Base-by-base conservation (phyloP, 176 grass and related monocot genomes). In the Juncus inflexus region DNA sequence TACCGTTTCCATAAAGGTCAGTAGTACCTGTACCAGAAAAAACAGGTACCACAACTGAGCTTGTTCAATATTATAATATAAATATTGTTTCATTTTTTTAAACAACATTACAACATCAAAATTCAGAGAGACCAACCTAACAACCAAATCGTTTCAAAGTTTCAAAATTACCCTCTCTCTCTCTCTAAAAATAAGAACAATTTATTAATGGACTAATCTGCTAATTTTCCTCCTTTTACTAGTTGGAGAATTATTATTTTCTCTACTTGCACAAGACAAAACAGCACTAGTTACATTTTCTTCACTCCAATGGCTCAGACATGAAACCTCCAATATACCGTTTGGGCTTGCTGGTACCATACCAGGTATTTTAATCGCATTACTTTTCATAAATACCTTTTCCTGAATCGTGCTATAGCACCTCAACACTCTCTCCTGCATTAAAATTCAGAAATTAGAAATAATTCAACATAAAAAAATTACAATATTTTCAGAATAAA, bases 151-250 rank as follows among this genome's bases (percentile, higher is more conserved):
- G 59, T 63, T 74, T 74, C 13, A 50, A 55, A 62, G 63, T 47
- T 74, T 51, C 56, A 62, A 74, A 63, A 49, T 43, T 62, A 63
- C 38, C 59, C 71, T 28, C 19, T 0, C 19, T 28, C 57, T 64
- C 71, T 74, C 58, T 47, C 62, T 41, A 50, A 50, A 40, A 52
- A 63, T 13, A 42, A 60, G 12, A 60, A 50, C 12, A 63, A 62
- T 53, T 61, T 36, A 74, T 64, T 74, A 45, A 61, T 52, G 60
- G 40, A 59, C 54, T 41, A 72, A 79, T 77, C 83, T 90, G 70
- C 68, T 80, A 76, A 87, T 73, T 62, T 77, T 96, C 82, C 91
- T 85, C 66, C 87, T 90, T 75, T 96, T 96, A 76, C 64, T 90
- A 47, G 72, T 76, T 8, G 84, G 78, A 74, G 87, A 87, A 69